phyloP scores from a whole-genome alignment of 352 stramenopile genomes.

The Aphanomyces astaci region DNA sequence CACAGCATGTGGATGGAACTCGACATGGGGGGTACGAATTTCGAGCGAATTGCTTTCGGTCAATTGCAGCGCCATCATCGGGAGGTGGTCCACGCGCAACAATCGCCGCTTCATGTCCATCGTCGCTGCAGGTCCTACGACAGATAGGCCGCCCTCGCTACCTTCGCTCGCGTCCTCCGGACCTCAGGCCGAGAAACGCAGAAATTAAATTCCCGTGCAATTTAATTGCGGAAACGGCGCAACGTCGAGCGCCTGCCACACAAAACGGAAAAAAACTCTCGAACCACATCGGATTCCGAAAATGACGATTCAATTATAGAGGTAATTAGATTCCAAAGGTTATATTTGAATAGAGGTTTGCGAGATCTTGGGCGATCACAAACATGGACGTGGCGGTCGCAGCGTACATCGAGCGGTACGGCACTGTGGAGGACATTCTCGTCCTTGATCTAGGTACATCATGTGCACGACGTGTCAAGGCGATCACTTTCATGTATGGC shows the following conservation, averaged over 20 bases:
- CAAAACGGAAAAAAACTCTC: slow-evolving; percentile 11
- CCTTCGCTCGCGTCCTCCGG: not conserved
- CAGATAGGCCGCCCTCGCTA: not conserved
- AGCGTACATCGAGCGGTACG: not conserved
- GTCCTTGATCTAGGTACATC: not conserved
- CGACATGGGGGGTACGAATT: not conserved
- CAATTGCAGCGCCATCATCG: slow-evolving; percentile 12
- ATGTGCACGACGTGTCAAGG: too few species aligned
- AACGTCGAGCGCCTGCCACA: slow-evolving; percentile 5
- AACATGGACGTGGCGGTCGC: slow-evolving; percentile 18
- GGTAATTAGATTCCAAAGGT: not conserved
- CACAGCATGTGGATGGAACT: not conserved
- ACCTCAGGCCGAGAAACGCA: slow-evolving; percentile 1
- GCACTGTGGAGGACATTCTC: not conserved
- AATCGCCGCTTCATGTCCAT: slow-evolving; percentile 5
- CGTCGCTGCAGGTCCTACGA: not conserved
- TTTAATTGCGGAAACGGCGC: slow-evolving; percentile 1
- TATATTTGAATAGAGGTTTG: not conserved
- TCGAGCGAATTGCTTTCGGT: slow-evolving; percentile 1
- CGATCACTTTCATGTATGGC: too few species aligned
- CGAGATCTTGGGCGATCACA: not conserved
- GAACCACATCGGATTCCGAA: not conserved
- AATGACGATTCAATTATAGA: slow-evolving; percentile 9
- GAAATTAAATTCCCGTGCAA: slow-evolving; percentile 14
- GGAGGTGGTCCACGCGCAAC: slow-evolving; percentile 21